phyloP scores from a whole-genome alignment of 345 rosid species.

The Salix udensis region DNA sequence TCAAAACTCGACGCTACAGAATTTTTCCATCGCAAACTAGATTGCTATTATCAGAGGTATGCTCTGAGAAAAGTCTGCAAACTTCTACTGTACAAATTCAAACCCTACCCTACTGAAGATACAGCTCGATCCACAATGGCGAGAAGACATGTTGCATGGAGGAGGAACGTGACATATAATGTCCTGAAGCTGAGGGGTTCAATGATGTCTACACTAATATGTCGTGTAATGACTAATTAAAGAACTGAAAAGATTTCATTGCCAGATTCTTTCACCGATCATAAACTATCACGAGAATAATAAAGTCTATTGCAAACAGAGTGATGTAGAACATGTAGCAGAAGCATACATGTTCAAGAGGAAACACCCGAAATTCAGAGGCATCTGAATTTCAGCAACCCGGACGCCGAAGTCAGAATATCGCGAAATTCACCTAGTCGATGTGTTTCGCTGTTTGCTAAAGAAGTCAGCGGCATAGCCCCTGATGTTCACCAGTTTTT shows the following conservation, averaged over 20 bases:
- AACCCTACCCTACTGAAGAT: neutral
- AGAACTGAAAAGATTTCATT: neutral
- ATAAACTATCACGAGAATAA: neutral
- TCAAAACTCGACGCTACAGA: neutral
- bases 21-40: neutral
- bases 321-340: too few relatives aligned
- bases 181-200: neutral
- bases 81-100: neutral
- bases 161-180: too few relatives aligned
- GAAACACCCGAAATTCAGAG: too few relatives aligned
- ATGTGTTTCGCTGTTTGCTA: too few relatives aligned
- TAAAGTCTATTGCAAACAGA: neutral
- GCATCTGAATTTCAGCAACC: too few relatives aligned
- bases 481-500: too few relatives aligned
- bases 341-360: too few relatives aligned
- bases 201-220: neutral
- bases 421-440: too few relatives aligned
- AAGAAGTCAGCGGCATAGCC: too few relatives aligned
- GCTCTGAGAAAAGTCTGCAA: neutral
- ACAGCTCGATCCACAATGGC: neutral
- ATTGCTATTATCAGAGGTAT: neutral
- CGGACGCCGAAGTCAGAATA: too few relatives aligned
- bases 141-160: neutral
- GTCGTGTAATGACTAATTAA: neutral
- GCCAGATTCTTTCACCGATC: neutral